Conservation (phyloP, 208 protist species). For the Herpetomonas muscarum region DNA sequence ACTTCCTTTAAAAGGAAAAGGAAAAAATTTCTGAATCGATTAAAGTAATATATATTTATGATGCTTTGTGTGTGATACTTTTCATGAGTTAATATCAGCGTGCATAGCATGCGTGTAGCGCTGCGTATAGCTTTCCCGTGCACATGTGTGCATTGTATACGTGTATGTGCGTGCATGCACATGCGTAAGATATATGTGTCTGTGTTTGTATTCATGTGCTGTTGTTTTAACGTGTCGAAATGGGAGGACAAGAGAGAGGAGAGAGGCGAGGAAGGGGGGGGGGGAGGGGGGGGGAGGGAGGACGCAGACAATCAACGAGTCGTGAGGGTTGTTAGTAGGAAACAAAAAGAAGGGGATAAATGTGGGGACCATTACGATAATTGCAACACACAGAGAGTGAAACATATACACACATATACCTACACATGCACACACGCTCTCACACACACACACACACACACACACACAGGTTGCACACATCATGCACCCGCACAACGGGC, state of each 20-base stretch:
- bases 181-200: too few relatives aligned
- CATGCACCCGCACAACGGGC: too few relatives aligned
- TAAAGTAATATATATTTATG: not conserved
- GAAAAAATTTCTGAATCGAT: too few relatives aligned
- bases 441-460: too few relatives aligned
- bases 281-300: not conserved
- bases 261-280: not conserved
- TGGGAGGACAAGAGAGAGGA: not conserved
- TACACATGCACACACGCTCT: slow-evolving; percentile 1
- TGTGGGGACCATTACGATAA: not conserved
- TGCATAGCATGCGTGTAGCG: too few relatives aligned
- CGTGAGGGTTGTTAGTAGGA: not conserved
- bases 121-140: too few relatives aligned
- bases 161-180: too few relatives aligned
- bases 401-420: slow-evolving; percentile 9
- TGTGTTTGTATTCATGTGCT: not conserved
- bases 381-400: slow-evolving; percentile 10
- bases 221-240: not conserved
- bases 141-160: too few relatives aligned
- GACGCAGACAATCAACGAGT: not conserved
- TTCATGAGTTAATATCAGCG: not conserved
- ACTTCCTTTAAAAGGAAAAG: not conserved
- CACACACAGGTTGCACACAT: too few relatives aligned
- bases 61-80: not conserved
- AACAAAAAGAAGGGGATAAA: not conserved